Base-by-base conservation (phyloP, 2,329 filamentous ascomycete species). In the Alternaria viburni region DNA sequence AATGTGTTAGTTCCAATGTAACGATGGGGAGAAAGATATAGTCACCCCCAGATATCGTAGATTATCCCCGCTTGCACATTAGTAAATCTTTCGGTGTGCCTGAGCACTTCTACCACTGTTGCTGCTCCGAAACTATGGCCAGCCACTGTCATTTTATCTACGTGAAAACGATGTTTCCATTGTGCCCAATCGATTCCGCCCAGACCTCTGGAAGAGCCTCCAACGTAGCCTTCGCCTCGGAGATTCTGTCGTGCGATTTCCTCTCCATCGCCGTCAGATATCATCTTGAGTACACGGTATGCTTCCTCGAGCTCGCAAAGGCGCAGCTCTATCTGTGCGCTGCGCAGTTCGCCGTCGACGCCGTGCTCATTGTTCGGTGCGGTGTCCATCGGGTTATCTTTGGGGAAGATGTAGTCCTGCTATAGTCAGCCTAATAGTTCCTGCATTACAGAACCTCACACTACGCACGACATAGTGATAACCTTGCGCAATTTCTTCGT, bases 111-210 rank as follows among this genome's bases (percentile, higher is more conserved):
- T 2, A 89, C 83, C 0, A 86, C 84, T 1, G 89, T 90, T 9
- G 89, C 89, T 3, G 88, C 89, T 17, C 89, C 89, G 67, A 91
- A 91, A 2, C 87, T 90, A 72, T 91, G 89, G 0, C 89, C 89
- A 68, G 89, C 86, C 62, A 87, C 83, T 1, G 88, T 91, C 17
- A 89, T 85, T 52, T 87, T 83, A 26, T 85, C 78, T 5, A 87
- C 77, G 58, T 87, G 83, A 62, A 91, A 85, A 3, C 86, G 80
- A 3, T 81, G 80, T 61, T 83, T 83, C 89, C 89, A 91, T 10
- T 80, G 76, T 0, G 75, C 65, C 89, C 88, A 91, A 51, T 85
- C 77, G 1, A 86, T 76, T 1, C 86, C 87, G 4, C 84, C 79
- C 0, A 91, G 80, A 0, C 88, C 89, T 47, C 85, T 80, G 1